phyloP scores from a whole-genome alignment of 352 stramenopile species.

The Globisporangium paddicum region DNA sequence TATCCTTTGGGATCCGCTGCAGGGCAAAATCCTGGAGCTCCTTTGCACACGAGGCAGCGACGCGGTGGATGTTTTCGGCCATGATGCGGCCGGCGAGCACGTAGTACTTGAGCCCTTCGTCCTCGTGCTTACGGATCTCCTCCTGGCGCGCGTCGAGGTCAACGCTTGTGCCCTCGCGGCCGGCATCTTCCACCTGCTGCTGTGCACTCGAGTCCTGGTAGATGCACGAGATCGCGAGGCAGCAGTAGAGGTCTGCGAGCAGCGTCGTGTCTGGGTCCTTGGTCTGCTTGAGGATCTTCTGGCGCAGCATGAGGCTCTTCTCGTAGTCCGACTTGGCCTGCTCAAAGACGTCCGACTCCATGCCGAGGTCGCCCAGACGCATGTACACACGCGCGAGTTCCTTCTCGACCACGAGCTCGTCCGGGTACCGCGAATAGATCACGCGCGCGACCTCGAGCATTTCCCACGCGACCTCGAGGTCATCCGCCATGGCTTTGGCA shows the following conservation, averaged over 20 bases:
- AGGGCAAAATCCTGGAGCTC: slow-evolving; percentile 49
- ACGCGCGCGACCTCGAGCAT: slow-evolving; percentile 83
- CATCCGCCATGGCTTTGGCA: slow-evolving; percentile 45
- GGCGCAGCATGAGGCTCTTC: slow-evolving; percentile 62
- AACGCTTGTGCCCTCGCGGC: not conserved
- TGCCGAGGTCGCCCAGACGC: slow-evolving; percentile 68
- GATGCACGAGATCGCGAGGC: slow-evolving; percentile 80
- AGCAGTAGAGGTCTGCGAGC: slow-evolving; percentile 78
- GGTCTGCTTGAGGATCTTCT: slow-evolving; percentile 62
- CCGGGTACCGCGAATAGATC: slow-evolving; percentile 70
- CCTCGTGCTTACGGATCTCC: slow-evolving; percentile 21
- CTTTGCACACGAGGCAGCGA: slow-evolving; percentile 30
- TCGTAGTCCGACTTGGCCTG: slow-evolving; percentile 76
- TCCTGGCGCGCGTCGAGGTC: slow-evolving; percentile 7
- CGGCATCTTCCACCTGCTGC: slow-evolving; percentile 4
- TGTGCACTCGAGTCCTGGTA: slow-evolving; percentile 53
- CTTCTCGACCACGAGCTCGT: slow-evolving; percentile 64
- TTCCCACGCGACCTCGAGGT: slow-evolving; percentile 84
- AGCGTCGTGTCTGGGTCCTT: slow-evolving; percentile 74
- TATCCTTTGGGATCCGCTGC: slow-evolving; percentile 34
- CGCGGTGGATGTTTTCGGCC: slow-evolving; percentile 73
- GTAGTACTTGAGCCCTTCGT: slow-evolving; percentile 77
- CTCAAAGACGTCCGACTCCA: slow-evolving; percentile 80
- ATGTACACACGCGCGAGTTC: slow-evolving; percentile 80
- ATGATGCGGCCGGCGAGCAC: slow-evolving; percentile 77